These are phyloP conservation scores for Penicillium atrosanguineum DNA, from an alignment of 495 filamentous ascomycete genomes.

Conservation along the genomic window DNA sequence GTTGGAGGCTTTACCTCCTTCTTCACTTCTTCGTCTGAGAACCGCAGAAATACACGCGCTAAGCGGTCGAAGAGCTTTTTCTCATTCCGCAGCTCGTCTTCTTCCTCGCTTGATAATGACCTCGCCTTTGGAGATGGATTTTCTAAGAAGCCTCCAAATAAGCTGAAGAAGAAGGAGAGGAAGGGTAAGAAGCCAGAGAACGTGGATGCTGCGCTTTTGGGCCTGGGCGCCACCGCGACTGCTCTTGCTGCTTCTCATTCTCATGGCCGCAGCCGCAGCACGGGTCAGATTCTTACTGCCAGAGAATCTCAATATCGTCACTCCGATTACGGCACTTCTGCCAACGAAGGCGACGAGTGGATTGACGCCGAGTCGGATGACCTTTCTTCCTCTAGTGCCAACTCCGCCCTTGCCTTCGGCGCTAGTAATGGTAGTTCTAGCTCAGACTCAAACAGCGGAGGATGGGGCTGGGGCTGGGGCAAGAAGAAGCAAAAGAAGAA, in stretches of 20 bases:
- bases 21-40: slow-evolving; percentile 50
- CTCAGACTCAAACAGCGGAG: slow-evolving; percentile 47
- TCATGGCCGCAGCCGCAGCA: slow-evolving; percentile 24
- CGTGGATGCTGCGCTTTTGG: slow-evolving; percentile 54
- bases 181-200: slow-evolving; percentile 44
- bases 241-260: slow-evolving; percentile 48
- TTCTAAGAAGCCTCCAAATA: slow-evolving; percentile 31
- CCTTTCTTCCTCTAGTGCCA: slow-evolving; percentile 44
- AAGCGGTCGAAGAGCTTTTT: slow-evolving; percentile 54
- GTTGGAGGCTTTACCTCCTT: slow-evolving; percentile 39
- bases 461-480: slow-evolving; percentile 61
- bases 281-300: slow-evolving; percentile 41
- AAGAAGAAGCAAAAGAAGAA: slow-evolving; percentile 45
- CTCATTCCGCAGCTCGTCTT: slow-evolving; percentile 58
- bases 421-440: slow-evolving; percentile 47
- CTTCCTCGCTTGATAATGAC: slow-evolving; percentile 56
- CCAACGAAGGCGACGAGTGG: slow-evolving; percentile 57
- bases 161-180: slow-evolving; percentile 38
- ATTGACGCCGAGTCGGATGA: slow-evolving; percentile 56
- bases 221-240: slow-evolving; percentile 56
- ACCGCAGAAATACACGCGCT: slow-evolving; percentile 35
- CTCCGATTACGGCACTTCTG: slow-evolving; percentile 31
- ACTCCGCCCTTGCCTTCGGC: slow-evolving; percentile 58
- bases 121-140: slow-evolving; percentile 48
- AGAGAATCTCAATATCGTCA: slow-evolving; percentile 35